Evolutionary conservation across 345 rosid species (phyloP), one percentile per base, ranked within the genome.

Genomic region (Gossypium sturtianum): DNA sequence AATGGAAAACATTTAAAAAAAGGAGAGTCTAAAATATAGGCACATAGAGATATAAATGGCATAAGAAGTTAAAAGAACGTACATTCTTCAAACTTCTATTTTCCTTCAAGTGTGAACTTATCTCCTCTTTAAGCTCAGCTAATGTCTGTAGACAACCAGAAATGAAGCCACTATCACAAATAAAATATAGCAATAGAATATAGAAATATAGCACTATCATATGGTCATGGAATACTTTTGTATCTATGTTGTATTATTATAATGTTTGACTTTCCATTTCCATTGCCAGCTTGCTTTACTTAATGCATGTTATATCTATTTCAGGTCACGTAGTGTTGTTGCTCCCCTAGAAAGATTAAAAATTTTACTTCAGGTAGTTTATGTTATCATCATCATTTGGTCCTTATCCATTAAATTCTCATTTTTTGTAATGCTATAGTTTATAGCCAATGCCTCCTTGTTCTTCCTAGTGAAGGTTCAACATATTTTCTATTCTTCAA

Each of bases 251-350:
- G 22, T 68, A 57, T 68, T 49, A 51, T 23, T 20, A 16, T 68
- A 20, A 49, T 25, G 58, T 25, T 44, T 67, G 57, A 15, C 20
- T 67, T 67, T 47, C 41, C 41, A 67, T 67, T 47, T 59, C 38
- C 53, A 23, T 13, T 34, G 65, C 67, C 38, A 53, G 7, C 72
- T 69, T 56, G 57, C 29, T 48, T 56, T 43, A 2, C 11, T 23
- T 10, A 63, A 12, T 38, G 41, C 60, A 38, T 71, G 12, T 27
- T 19, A 1, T 68, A 23, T 68, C 43, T 38, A 12, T 43, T 34
- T 77, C 81, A 87, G 89, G 86, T 85, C 88, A 13, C 84, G 88
- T n/a, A 87, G 92, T 62, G 91, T 93, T 57, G 92, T 91, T 77
- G 97, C 97, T 51, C 97, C 97, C 44, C 78, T 91, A 49, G 97